A percentile compares a stretch with the other conserved stretches of the same genome.
Evolutionary conservation across 257 asterid genomes (phyloP).

Genomic region (Datura wrightii): DNA sequence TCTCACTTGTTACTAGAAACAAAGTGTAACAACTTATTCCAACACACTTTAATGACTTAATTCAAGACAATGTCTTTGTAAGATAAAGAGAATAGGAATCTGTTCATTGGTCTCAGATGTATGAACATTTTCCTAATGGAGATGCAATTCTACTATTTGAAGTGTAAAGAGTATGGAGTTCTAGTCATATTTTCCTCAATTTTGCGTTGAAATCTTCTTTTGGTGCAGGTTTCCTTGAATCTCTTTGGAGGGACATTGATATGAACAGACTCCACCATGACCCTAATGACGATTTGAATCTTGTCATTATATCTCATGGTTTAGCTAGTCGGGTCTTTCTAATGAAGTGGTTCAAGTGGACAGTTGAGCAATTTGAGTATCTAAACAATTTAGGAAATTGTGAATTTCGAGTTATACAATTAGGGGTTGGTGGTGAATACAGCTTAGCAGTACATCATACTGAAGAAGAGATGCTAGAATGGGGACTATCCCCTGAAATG

Average conservation of each 20-base stretch:
- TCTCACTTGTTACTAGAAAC: background rate
- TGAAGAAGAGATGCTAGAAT: constrained; percentile 41
- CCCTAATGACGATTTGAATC: constrained; percentile 39
- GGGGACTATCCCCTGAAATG: constrained; percentile 46
- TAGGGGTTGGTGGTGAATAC: constrained; percentile 42
- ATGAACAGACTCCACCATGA: constrained; percentile 38
- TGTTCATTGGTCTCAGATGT: background rate
- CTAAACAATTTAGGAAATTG: constrained; percentile 36
- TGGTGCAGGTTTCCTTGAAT: constrained; percentile 43
- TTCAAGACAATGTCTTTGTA: background rate
- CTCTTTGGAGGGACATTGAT: constrained; percentile 47
- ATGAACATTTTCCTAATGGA: background rate
- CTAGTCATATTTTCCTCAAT: background rate
- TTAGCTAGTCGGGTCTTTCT: constrained; percentile 41
- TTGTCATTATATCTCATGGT: constrained; percentile 42
- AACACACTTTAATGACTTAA: background rate
- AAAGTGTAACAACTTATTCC: background rate
- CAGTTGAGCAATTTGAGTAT: constrained; percentile 42
- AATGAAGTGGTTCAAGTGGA: constrained; percentile 47
- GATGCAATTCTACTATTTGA: background rate
- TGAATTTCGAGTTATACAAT: constrained; percentile 40
- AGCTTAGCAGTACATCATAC: constrained; percentile 43
- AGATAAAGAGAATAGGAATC: background rate
- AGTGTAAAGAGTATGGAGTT: background rate
- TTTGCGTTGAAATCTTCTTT: background rate